Conservation (phyloP, 129 eudicot species). For the Rutidosis leptorrhynchoides region DNA sequence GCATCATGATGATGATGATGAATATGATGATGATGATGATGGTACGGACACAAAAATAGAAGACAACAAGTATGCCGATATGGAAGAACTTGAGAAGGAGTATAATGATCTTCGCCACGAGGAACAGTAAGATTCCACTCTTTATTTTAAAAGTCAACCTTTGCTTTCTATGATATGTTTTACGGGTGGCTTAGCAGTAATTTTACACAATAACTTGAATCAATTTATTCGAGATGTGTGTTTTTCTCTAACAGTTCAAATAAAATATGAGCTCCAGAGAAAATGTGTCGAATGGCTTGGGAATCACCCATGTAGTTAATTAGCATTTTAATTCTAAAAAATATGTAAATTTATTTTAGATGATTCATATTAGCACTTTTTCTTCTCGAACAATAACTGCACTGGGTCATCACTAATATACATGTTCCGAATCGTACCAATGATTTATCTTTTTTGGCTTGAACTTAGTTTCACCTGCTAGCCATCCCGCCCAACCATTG, state of each 20-base stretch:
- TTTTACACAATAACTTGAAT: background rate
- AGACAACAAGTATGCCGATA: slow-evolving; percentile 47
- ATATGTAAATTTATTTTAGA: too few relatives aligned
- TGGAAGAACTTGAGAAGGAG: slow-evolving; percentile 91
- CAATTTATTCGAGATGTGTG: background rate
- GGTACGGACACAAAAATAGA: slow-evolving; percentile 25
- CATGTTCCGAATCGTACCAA: background rate
- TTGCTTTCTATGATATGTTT: background rate
- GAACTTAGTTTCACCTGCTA: background rate
- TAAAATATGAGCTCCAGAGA: background rate
- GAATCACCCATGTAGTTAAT: background rate
- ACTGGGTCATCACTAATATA: background rate
- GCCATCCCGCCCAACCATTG: background rate
- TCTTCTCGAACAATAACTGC: background rate
- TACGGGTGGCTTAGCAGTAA: background rate
- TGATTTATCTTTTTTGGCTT: background rate
- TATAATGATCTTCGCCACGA: slow-evolving; percentile 47
- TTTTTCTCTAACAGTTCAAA: background rate
- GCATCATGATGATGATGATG: slow-evolving; percentile 15
- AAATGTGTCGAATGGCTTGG: background rate
- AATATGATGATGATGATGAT: slow-evolving; percentile 19
- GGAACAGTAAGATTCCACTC: slow-evolving; percentile 65
- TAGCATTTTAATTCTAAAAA: too few relatives aligned
- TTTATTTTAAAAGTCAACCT: background rate
- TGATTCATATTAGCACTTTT: too few relatives aligned